These are phyloP conservation scores for Curvularia lunata DNA, from an alignment of 2,329 filamentous ascomycete genomes.

Conservation along the genomic window DNA sequence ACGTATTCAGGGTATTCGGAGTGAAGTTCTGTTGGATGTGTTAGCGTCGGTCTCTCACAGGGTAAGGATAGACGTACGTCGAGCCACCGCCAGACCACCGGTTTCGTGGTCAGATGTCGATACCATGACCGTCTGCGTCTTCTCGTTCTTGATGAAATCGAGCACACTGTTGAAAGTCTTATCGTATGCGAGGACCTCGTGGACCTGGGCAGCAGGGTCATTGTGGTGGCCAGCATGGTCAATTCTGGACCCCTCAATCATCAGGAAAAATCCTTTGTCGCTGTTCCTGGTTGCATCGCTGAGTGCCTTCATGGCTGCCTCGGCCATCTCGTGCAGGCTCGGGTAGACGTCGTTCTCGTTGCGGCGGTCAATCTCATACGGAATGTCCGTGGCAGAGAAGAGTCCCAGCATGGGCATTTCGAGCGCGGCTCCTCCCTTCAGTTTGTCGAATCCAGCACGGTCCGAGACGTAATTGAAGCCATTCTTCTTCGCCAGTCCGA, in stretches of 20 bases:
- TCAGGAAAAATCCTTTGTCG: constrained; percentile 95
- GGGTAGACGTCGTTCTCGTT: constrained; percentile 82
- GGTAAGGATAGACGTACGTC: constrained; percentile 63
- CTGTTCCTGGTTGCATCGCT: constrained; percentile 80
- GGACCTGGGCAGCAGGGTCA: constrained; percentile 63
- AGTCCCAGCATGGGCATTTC: constrained; percentile 85
- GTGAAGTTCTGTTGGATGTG: constrained; percentile 58
- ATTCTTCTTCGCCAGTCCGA: constrained; percentile 73
- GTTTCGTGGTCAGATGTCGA: constrained; percentile 97
- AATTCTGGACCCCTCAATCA: constrained; percentile 97
- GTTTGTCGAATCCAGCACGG: constrained; percentile 75
- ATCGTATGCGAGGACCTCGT: constrained; percentile 96
- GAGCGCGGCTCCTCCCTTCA: constrained; percentile 70
- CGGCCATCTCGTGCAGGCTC: constrained; percentile 88
- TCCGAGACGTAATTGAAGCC: constrained; percentile 81
- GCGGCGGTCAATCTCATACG: constrained; percentile 90
- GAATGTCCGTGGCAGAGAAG: constrained; percentile 81
- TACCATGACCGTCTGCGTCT: constrained; percentile 79
- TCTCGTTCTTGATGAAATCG: constrained; percentile 79
- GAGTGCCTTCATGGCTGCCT: constrained; percentile 78
- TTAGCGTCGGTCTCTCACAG: constrained; percentile 16
- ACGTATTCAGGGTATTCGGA: constrained; percentile 69
- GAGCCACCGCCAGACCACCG: constrained; percentile 81
- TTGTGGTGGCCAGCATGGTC: constrained; percentile 83
- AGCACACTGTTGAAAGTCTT: constrained; percentile 80